phyloP scores from a whole-genome alignment of 2,329 filamentous ascomycete genomes.

The Teratosphaeria pseudoeucalypti region DNA sequence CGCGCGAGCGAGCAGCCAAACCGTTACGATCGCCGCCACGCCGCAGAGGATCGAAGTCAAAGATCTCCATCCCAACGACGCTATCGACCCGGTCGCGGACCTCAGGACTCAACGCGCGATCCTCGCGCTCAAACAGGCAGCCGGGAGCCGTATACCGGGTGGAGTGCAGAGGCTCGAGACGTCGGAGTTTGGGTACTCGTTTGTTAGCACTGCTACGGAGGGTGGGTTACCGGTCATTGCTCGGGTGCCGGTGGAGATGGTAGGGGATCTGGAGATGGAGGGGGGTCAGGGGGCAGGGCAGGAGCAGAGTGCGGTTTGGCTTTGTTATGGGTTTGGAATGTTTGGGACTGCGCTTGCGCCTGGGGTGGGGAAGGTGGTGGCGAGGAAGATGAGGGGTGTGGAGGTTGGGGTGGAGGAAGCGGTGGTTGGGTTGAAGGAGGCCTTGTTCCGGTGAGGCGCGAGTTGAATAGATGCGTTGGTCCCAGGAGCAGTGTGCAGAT shows the following conservation, averaged over 20 bases:
- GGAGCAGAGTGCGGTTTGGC: constrained; percentile 5
- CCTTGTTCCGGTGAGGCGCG: background rate
- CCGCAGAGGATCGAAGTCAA: background rate
- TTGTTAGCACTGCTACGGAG: constrained; percentile 5
- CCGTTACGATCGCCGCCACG: background rate
- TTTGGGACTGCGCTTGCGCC: constrained; percentile 14
- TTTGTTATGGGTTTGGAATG: constrained; percentile 15
- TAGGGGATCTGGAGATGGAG: background rate
- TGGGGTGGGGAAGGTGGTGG: constrained; percentile 7
- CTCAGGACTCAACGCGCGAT: background rate
- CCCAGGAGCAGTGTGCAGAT: too few relatives aligned
- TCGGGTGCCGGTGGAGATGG: constrained; percentile 2
- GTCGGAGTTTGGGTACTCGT: background rate
- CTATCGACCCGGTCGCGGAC: background rate
- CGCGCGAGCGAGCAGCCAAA: background rate
- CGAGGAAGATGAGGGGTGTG: constrained; percentile 5
- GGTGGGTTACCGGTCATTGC: constrained; percentile 9
- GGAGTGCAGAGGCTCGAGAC: background rate
- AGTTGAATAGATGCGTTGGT: too few relatives aligned
- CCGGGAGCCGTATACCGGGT: background rate
- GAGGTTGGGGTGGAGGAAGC: background rate
- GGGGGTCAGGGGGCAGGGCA: background rate
- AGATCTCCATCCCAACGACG: background rate
- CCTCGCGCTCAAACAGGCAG: background rate
- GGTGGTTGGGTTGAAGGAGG: background rate